Conservation (phyloP, 176 grass and related monocot genomes). For the Eleusine indica region DNA sequence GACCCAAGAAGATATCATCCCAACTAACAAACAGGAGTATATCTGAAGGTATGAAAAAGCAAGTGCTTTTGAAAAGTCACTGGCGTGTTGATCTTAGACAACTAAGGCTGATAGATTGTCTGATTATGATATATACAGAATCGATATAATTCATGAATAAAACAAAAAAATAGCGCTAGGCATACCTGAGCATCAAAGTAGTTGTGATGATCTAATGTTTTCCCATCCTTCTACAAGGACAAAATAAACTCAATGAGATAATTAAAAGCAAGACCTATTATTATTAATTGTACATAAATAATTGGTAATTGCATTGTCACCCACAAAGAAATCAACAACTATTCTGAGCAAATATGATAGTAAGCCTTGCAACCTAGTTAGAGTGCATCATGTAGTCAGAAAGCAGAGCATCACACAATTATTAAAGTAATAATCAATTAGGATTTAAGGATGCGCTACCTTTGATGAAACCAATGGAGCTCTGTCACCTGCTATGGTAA, state of each 20-base stretch:
- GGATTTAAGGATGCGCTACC: constrained; percentile 38
- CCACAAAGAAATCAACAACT: neutral
- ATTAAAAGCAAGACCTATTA: neutral
- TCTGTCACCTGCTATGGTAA: constrained; percentile 86
- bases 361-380: neutral
- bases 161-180: neutral
- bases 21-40: neutral
- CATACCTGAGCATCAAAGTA: constrained; percentile 95
- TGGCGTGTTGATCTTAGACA: neutral
- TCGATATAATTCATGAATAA: neutral
- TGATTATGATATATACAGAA: neutral
- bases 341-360: constrained; percentile 12
- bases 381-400: constrained; percentile 1
- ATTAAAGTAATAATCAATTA: neutral
- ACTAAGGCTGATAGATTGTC: neutral
- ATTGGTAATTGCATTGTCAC: constrained; percentile 1
- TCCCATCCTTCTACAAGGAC: constrained; percentile 76
- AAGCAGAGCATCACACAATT: neutral
- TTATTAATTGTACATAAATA: constrained; percentile 8
- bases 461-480: constrained; percentile 92
- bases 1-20: neutral
- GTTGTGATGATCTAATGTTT: constrained; percentile 66
- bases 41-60: neutral
- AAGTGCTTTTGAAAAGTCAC: neutral
- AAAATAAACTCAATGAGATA: constrained; percentile 45